Percentiles rank a stretch among this genome's conserved stretches.
Evolutionary conservation across 2,329 filamentous ascomycete species (phyloP).

Genomic region (Cadophora sp.): DNA sequence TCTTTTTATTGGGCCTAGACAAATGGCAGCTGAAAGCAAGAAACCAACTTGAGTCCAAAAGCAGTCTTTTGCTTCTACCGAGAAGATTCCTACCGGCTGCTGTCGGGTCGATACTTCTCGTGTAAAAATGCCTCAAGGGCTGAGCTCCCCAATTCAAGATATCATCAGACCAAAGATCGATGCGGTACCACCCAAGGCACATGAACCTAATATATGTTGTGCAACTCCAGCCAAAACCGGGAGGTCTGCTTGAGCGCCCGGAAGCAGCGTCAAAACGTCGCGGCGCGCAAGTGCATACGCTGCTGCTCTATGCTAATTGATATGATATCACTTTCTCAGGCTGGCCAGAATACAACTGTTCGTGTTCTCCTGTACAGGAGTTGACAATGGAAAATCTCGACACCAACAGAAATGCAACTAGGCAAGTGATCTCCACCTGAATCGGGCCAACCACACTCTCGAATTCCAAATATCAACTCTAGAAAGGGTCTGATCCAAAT

Average conservation of each 20-base stretch:
- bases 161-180: conserved; percentile 9
- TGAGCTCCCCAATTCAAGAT: no score
- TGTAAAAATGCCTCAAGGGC: no score
- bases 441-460: neutral
- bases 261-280: neutral
- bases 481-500: neutral
- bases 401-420: neutral
- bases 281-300: neutral
- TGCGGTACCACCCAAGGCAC: neutral
- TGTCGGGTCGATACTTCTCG: no score
- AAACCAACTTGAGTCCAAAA: no score
- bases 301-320: neutral
- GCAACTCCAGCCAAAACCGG: neutral
- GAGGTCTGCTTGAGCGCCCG: no score
- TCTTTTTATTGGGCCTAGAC: no score
- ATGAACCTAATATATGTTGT: neutral
- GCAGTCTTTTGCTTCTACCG: no score
- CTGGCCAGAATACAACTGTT: neutral
- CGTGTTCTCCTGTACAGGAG: neutral
- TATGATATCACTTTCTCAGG: neutral
- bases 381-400: neutral
- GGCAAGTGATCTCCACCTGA: neutral
- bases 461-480: neutral
- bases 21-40: no score
- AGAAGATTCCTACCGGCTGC: no score